phyloP scores from a whole-genome alignment of 495 filamentous ascomycete genomes.

The Physcia stellaris region DNA sequence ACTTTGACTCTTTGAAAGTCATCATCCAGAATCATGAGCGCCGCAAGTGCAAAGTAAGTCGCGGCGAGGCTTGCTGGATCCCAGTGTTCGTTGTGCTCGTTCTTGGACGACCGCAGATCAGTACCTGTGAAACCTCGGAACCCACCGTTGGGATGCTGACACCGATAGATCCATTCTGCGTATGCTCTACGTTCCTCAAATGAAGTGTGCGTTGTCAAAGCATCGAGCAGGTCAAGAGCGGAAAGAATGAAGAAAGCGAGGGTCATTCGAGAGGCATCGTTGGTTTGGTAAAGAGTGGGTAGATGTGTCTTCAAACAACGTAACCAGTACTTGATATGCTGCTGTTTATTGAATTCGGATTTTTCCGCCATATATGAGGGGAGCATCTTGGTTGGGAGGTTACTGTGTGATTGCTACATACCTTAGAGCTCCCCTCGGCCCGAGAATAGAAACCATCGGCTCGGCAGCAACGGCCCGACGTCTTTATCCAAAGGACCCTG shows the following conservation, averaged over 20 bases:
- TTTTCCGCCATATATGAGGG: no score
- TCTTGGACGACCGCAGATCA: conserved; percentile 34
- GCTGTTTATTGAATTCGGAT: conserved; percentile 46
- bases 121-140: conserved; percentile 72
- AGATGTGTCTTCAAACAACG: conserved; percentile 74
- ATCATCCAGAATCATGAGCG: conserved; percentile 63
- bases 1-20: conserved; percentile 55
- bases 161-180: conserved; percentile 58
- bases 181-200: conserved; percentile 44
- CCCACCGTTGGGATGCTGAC: conserved; percentile 60
- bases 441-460: no score
- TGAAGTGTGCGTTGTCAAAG: conserved; percentile 40
- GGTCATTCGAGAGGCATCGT: conserved; percentile 79
- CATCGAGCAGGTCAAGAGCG: conserved; percentile 66
- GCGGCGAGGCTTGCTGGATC: conserved; percentile 76
- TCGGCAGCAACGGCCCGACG: no score
- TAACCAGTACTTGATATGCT: conserved; percentile 85
- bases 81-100: conserved; percentile 39
- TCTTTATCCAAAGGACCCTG: no score
- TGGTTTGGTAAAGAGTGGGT: conserved; percentile 66
- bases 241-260: conserved; percentile 79
- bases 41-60: conserved; percentile 73
- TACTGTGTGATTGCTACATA: no score
- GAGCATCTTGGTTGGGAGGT: no score
- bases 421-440: no score